phyloP scores from a whole-genome alignment of 257 asterid genomes.

The Nicotiana attenuata region DNA sequence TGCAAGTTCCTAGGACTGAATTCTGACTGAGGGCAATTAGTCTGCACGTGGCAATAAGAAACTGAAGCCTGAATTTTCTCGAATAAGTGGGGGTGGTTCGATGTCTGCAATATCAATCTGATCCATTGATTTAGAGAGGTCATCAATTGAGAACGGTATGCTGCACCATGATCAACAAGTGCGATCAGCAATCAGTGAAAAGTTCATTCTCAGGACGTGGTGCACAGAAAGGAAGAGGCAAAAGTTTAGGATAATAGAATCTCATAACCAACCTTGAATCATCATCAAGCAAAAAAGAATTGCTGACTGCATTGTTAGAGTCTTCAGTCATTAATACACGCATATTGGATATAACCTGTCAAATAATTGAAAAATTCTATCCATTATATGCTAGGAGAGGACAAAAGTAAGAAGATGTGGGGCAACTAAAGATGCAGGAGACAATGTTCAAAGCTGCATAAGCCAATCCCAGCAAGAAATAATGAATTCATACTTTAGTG shows the following conservation, averaged over 20 bases:
- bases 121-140: slow-evolving; percentile 93
- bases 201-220: background rate
- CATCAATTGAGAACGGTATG: slow-evolving; percentile 98
- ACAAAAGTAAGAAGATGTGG: background rate
- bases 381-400: background rate
- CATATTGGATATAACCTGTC: slow-evolving; percentile 87
- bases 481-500: background rate
- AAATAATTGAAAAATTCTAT: background rate
- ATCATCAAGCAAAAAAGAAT: slow-evolving; percentile 93
- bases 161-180: slow-evolving; percentile 40
- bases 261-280: slow-evolving; percentile 75
- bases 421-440: background rate
- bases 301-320: slow-evolving; percentile 95
- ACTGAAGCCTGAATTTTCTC: slow-evolving; percentile 97
- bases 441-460: background rate
- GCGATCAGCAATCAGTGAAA: background rate
- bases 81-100: slow-evolving; percentile 97
- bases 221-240: slow-evolving; percentile 6
- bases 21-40: slow-evolving; percentile 18
- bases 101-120: slow-evolving; percentile 76
- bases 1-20: background rate
- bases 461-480: background rate
- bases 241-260: slow-evolving; percentile 2
- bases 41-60: slow-evolving; percentile 75
- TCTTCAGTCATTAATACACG: slow-evolving; percentile 93